phyloP scores from a whole-genome alignment of 768 basidiomycete genomes.

The Boletus patriciae region DNA sequence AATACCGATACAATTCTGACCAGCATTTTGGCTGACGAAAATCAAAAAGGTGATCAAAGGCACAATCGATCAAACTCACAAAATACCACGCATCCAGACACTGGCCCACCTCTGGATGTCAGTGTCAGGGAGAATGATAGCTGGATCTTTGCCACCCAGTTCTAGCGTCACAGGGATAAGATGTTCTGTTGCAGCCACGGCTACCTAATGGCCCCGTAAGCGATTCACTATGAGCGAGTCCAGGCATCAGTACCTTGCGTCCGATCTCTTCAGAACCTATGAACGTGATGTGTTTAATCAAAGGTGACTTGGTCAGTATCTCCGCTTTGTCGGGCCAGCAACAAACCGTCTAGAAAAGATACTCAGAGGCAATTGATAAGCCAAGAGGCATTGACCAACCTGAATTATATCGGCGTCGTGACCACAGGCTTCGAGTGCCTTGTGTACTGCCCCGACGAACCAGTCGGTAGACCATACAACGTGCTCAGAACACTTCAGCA shows the following conservation, averaged over 20 bases:
- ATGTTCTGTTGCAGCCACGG: slow-evolving; percentile 77
- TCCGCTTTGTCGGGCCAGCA: slow-evolving; percentile 89
- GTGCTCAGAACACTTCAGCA: slow-evolving; percentile 90
- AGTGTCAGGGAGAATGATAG: slow-evolving; percentile 83
- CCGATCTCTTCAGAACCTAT: slow-evolving; percentile 83
- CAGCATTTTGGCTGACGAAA: slow-evolving; percentile 73
- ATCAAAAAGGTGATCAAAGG: not conserved
- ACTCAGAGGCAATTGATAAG: slow-evolving; percentile 8
- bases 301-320: slow-evolving; percentile 71
- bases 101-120: slow-evolving; percentile 79
- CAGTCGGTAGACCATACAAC: slow-evolving; percentile 89
- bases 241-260: slow-evolving; percentile 52
- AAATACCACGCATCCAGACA: slow-evolving; percentile 87
- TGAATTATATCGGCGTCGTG: slow-evolving; percentile 90
- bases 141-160: slow-evolving; percentile 94
- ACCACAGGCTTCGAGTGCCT: slow-evolving; percentile 78
- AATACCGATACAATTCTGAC: slow-evolving; percentile 97
- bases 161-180: slow-evolving; percentile 92
- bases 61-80: slow-evolving; percentile 54
- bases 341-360: slow-evolving; percentile 60
- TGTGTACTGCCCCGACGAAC: slow-evolving; percentile 78
- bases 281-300: slow-evolving; percentile 93
- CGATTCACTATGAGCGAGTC: not conserved
- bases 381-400: slow-evolving; percentile 36
- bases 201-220: slow-evolving; percentile 53